Evolutionary conservation across 2,329 filamentous ascomycete species (phyloP).

Genomic region (Hortaea sp.): DNA sequence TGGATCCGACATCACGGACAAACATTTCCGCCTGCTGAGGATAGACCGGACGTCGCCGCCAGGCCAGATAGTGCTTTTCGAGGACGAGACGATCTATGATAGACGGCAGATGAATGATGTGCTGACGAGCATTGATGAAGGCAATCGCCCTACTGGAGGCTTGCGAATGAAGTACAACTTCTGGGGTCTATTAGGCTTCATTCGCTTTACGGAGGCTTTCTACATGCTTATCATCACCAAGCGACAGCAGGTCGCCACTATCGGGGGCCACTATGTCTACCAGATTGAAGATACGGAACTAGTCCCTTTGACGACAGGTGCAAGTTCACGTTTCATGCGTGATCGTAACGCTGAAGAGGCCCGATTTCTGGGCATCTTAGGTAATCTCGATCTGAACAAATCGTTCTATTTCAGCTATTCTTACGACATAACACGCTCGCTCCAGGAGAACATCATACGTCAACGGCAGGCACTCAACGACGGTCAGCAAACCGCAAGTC

Average conservation of each 20-base stretch:
- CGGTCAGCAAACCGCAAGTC: slow-evolving; percentile 46
- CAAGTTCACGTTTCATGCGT: slow-evolving; percentile 57
- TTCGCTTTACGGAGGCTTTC: slow-evolving; percentile 88
- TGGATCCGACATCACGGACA: slow-evolving; percentile 81
- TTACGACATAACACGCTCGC: slow-evolving; percentile 84
- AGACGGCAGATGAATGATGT: slow-evolving; percentile 87
- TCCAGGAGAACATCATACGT: slow-evolving; percentile 82
- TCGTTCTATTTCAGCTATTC: slow-evolving; percentile 99
- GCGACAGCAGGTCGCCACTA: slow-evolving; percentile 87
- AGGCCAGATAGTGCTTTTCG: slow-evolving; percentile 71
- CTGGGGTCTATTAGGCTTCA: slow-evolving; percentile 91
- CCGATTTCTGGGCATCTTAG: slow-evolving; percentile 77
- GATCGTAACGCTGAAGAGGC: slow-evolving; percentile 83
- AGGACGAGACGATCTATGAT: slow-evolving; percentile 91
- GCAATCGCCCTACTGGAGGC: slow-evolving; percentile 82
- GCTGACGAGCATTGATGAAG: slow-evolving; percentile 89
- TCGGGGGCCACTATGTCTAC: slow-evolving; percentile 92
- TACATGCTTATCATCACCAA: slow-evolving; percentile 98
- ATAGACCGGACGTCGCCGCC: slow-evolving; percentile 80
- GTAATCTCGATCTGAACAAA: slow-evolving; percentile 78
- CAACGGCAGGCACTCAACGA: slow-evolving; percentile 63
- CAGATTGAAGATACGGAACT: slow-evolving; percentile 91
- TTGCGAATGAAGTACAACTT: slow-evolving; percentile 81
- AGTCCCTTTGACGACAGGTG: slow-evolving; percentile 69
- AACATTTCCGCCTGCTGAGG: slow-evolving; percentile 81